A percentile compares a stretch with the other conserved stretches of the same genome.
Conservation (phyloP, 2,329 filamentous ascomycete genomes). For the Beauveria asiatica region DNA sequence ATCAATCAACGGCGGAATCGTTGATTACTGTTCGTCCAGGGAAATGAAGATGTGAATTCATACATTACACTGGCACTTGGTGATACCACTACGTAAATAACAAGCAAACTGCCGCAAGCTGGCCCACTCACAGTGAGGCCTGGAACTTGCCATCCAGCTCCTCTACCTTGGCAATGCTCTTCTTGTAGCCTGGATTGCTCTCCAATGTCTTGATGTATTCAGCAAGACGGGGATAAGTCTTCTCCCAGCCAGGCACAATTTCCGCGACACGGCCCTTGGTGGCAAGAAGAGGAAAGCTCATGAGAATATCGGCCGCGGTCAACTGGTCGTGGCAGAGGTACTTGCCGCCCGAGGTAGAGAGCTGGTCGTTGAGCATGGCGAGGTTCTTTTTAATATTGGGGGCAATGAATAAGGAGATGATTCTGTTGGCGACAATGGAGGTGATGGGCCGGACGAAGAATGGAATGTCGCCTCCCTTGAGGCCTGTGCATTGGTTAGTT, state of each 20-base stretch:
- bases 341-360: slow-evolving; percentile 34
- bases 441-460: slow-evolving; percentile 48
- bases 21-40: neutral
- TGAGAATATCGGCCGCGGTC: slow-evolving; percentile 44
- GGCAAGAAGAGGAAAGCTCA: slow-evolving; percentile 44
- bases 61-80: neutral
- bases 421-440: slow-evolving; percentile 31
- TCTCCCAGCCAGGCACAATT: slow-evolving; percentile 34
- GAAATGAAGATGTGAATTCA: neutral
- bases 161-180: slow-evolving; percentile 39
- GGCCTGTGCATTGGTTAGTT: slow-evolving; percentile 20
- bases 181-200: slow-evolving; percentile 38
- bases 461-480: slow-evolving; percentile 38
- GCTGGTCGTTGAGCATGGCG: slow-evolving; percentile 39
- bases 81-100: neutral
- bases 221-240: slow-evolving; percentile 34
- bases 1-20: neutral
- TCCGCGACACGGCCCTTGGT: slow-evolving; percentile 30
- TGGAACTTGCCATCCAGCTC: slow-evolving; percentile 36
- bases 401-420: slow-evolving; percentile 33
- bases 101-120: neutral
- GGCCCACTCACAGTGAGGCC: slow-evolving; percentile 4
- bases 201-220: slow-evolving; percentile 40
- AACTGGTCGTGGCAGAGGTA: slow-evolving; percentile 43
- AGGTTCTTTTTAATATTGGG: slow-evolving; percentile 42